phyloP scores from a whole-genome alignment of 441 rosid genomes.

The Populus hybrid region DNA sequence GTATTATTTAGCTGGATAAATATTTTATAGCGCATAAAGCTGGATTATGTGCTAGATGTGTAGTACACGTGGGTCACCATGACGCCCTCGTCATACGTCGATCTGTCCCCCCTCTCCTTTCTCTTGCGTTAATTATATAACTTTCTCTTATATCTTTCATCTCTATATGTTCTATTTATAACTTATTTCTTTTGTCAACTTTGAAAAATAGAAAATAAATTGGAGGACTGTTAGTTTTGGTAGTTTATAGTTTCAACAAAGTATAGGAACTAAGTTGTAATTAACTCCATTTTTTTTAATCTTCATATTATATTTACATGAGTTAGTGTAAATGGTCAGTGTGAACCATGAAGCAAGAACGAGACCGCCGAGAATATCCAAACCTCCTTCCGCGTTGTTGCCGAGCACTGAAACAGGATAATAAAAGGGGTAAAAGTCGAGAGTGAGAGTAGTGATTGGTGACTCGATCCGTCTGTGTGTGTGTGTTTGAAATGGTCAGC shows the following conservation, averaged over 20 bases:
- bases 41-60: neutral
- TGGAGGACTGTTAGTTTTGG: no score
- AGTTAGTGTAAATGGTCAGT: neutral
- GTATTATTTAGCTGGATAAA: no score
- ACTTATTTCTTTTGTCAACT: neutral
- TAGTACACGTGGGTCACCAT: neutral
- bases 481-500: constrained; percentile 40
- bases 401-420: neutral
- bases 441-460: neutral
- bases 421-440: no score
- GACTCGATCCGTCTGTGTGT: neutral
- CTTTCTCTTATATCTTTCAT: neutral
- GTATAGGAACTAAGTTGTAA: no score
- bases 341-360: neutral
- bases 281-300: no score
- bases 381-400: constrained; percentile 12
- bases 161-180: neutral
- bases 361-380: constrained; percentile 21
- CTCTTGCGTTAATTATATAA: no score
- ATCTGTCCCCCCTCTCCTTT: neutral
- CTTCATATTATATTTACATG: no score
- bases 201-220: no score
- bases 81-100: neutral
- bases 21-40: no score
- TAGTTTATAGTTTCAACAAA: no score